These are phyloP conservation scores for Trichoderma citrinoviride DNA, from an alignment of 2,329 filamentous ascomycete species.

Conservation along the genomic window DNA sequence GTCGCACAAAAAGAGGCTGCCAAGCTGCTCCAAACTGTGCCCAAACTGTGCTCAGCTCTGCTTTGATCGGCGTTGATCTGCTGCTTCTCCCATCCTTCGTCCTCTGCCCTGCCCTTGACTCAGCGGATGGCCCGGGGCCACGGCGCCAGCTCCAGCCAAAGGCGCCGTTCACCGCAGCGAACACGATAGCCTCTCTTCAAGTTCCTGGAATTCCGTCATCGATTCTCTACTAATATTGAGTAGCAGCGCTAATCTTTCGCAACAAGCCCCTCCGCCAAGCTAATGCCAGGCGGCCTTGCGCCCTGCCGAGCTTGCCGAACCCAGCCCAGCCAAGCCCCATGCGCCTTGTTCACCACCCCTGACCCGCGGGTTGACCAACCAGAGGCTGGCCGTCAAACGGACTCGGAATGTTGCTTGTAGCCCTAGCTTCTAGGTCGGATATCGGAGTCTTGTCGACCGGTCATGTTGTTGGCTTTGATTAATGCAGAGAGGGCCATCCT, in stretches of 20 bases:
- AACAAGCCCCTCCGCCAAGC: not conserved
- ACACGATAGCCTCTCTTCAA: not conserved
- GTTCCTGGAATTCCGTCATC: not conserved
- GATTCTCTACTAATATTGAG: not conserved
- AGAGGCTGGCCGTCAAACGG: not conserved
- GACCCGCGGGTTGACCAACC: not conserved
- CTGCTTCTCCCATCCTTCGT: not conserved
- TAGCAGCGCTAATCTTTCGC: not conserved
- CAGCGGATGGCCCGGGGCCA: not conserved
- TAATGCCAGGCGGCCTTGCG: conserved; percentile 1
- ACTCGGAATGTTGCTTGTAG: not conserved
- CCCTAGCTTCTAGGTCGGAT: conserved; percentile 7
- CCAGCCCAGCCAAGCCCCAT: conserved; percentile 2
- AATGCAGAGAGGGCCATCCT: not conserved
- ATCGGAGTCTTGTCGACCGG: conserved; percentile 1
- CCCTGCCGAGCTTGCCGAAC: conserved; percentile 18
- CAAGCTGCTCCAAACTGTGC: not conserved
- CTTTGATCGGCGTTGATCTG: not conserved
- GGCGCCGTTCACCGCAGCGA: not conserved
- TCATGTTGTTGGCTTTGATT: not conserved
- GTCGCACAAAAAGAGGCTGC: not conserved
- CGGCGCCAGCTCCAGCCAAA: not conserved
- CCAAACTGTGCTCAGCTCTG: not conserved
- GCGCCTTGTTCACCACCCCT: not conserved
- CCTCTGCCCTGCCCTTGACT: not conserved